phyloP scores from a whole-genome alignment of 352 stramenopile genomes.

The Phytophthora hybrid region DNA sequence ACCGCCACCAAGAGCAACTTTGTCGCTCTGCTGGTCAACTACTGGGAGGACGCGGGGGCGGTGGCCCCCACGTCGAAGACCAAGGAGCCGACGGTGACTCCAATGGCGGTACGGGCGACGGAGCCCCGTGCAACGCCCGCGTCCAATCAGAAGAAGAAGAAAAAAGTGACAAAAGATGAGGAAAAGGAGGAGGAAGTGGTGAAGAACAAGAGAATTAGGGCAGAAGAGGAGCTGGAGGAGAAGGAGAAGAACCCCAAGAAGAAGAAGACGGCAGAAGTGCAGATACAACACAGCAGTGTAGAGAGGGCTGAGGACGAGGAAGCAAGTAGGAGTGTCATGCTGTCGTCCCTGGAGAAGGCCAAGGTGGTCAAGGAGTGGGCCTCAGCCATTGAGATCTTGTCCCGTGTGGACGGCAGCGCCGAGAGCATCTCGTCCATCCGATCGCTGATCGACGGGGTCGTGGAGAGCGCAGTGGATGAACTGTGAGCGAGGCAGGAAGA shows the following conservation, averaged over 20 bases:
- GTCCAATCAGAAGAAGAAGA: background rate
- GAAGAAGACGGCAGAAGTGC: constrained; percentile 23
- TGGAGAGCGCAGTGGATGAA: constrained; percentile 27
- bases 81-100: background rate
- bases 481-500: constrained; percentile 14
- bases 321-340: background rate
- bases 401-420: constrained; percentile 36
- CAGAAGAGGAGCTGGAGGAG: constrained; percentile 1
- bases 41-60: constrained; percentile 25
- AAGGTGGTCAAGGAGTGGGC: constrained; percentile 43
- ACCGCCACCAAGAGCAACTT: constrained; percentile 22
- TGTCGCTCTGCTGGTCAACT: constrained; percentile 21
- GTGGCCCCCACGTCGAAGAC: background rate
- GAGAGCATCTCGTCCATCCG: constrained; percentile 35
- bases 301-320: background rate
- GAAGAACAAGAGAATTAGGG: constrained; percentile 5
- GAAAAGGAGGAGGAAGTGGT: background rate
- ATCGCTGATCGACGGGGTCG: constrained; percentile 30
- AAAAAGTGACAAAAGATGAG: background rate
- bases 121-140: constrained; percentile 6
- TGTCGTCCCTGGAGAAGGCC: constrained; percentile 33
- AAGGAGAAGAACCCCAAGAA: constrained; percentile 8
- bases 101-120: background rate
- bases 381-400: constrained; percentile 37
- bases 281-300: background rate